Evolutionary conservation across 2,329 filamentous ascomycete species (phyloP).

Genomic region (Cercospora brassicicola): DNA sequence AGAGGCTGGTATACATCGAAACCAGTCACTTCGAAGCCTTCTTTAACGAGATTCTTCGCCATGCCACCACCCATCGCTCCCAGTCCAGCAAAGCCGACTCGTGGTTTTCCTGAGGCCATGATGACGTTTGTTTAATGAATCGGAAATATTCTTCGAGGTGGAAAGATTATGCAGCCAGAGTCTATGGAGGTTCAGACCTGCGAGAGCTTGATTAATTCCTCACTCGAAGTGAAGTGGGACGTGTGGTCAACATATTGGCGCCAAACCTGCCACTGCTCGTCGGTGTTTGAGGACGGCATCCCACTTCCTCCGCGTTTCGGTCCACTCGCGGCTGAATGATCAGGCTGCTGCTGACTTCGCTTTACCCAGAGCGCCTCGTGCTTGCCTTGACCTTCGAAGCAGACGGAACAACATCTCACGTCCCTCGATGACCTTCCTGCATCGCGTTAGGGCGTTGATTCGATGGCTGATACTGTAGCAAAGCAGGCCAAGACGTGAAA

Average conservation of each 20-base stretch:
- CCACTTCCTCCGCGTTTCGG: constrained; percentile 10
- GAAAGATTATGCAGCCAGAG: no score
- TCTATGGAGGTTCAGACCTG: neutral
- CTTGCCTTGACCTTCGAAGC: neutral
- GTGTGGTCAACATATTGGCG: constrained; percentile 1
- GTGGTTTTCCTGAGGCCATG: constrained; percentile 31
- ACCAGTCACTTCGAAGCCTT: constrained; percentile 66
- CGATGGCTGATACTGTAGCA: neutral
- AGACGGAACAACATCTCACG: neutral
- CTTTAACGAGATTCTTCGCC: constrained; percentile 70
- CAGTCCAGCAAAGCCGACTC: constrained; percentile 64
- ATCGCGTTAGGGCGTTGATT: neutral
- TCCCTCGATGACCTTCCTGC: neutral
- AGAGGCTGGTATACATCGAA: constrained; percentile 70
- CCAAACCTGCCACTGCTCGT: neutral
- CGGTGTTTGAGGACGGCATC: constrained; percentile 8
- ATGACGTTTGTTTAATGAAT: neutral
- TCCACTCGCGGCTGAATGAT: constrained; percentile 10
- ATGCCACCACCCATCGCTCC: constrained; percentile 82
- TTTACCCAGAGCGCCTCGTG: neutral
- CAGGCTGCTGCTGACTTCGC: neutral
- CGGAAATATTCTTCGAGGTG: neutral
- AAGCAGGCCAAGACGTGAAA: neutral
- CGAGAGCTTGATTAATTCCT: neutral
- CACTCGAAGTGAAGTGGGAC: neutral